Evolutionary conservation across 768 basidiomycete genomes (phyloP).

Genomic region (Auricularia cornea): DNA sequence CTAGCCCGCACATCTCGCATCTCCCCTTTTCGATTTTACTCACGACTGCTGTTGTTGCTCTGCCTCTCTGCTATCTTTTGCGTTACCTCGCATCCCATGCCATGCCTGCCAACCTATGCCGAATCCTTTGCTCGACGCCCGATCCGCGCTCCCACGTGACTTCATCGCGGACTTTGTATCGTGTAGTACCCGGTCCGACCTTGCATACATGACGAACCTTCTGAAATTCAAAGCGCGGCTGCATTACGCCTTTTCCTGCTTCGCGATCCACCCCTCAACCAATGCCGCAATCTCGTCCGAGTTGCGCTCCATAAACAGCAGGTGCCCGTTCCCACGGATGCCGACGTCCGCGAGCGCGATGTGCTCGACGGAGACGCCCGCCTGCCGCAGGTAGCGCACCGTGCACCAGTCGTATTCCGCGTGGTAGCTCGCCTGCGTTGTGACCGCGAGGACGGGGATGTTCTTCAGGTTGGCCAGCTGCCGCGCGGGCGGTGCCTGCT

Average conservation of each 20-base stretch:
- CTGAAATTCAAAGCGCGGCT: too few relatives aligned
- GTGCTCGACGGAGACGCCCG: slow-evolving; percentile 37
- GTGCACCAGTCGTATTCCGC: slow-evolving; percentile 40
- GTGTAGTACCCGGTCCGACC: too few relatives aligned
- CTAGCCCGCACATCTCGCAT: too few relatives aligned
- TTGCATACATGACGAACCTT: too few relatives aligned
- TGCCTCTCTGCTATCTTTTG: too few relatives aligned
- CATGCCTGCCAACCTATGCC: too few relatives aligned
- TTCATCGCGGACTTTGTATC: too few relatives aligned
- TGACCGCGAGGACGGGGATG: slow-evolving; percentile 40
- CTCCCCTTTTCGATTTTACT: too few relatives aligned
- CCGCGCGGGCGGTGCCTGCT: slow-evolving; percentile 36
- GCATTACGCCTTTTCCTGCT: neutral
- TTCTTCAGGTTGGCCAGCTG: slow-evolving; percentile 33
- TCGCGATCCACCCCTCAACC: neutral
- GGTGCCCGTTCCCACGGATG: slow-evolving; percentile 45
- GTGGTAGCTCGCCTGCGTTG: slow-evolving; percentile 44
- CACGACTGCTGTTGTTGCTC: too few relatives aligned
- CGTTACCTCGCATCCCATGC: too few relatives aligned
- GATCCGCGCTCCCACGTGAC: too few relatives aligned
- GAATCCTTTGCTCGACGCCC: too few relatives aligned
- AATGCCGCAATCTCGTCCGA: slow-evolving; percentile 30
- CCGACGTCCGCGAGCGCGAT: slow-evolving; percentile 34
- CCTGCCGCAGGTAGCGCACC: slow-evolving; percentile 34
- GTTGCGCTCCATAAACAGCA: slow-evolving; percentile 51